Percentiles rank a stretch among this genome's conserved stretches.
Evolutionary conservation across 1,284 basidiomycete species (phyloP).

Genomic region (Austroboletus olivaceoglutinosus): DNA sequence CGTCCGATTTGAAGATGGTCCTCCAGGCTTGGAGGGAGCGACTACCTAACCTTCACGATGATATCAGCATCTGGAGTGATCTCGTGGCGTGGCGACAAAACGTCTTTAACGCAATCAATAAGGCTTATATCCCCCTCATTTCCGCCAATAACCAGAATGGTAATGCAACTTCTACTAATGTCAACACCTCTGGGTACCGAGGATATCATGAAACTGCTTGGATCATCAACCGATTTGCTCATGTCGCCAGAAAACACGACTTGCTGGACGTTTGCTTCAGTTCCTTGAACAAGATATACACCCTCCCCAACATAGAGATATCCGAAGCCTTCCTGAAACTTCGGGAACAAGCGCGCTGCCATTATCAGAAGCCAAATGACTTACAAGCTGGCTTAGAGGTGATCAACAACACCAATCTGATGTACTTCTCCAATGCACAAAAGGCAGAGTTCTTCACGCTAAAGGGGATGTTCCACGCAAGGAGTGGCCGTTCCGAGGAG

Average conservation of each 20-base stretch:
- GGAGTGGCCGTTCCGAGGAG: conserved; percentile 84
- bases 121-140: conserved; percentile 92
- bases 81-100: conserved; percentile 98
- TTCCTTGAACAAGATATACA: conserved; percentile 97
- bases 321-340: conserved; percentile 99
- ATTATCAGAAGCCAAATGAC: conserved; percentile 95
- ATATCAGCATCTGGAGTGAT: conserved; percentile 99
- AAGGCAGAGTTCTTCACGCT: conserved; percentile 99
- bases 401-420: conserved; percentile 98
- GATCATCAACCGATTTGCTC: conserved; percentile 99
- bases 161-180: conserved; percentile 51
- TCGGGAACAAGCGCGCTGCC: conserved; percentile 98
- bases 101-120: conserved; percentile 93
- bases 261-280: conserved; percentile 95
- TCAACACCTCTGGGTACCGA: conserved; percentile 90
- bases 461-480: conserved; percentile 98
- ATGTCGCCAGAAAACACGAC: conserved; percentile 97
- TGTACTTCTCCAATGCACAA: conserved; percentile 94
- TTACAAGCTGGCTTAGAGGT: conserved; percentile 94
- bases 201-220: conserved; percentile 99
- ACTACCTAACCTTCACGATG: conserved; percentile 94
- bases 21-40: conserved; percentile 97
- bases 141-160: conserved; percentile 48
- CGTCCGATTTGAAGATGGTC: conserved; percentile 93
- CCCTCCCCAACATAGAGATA: conserved; percentile 98